These are phyloP conservation scores for Ophiocordyceps camponoti-floridani DNA, from an alignment of 2,329 filamentous ascomycete genomes.

Conservation along the genomic window DNA sequence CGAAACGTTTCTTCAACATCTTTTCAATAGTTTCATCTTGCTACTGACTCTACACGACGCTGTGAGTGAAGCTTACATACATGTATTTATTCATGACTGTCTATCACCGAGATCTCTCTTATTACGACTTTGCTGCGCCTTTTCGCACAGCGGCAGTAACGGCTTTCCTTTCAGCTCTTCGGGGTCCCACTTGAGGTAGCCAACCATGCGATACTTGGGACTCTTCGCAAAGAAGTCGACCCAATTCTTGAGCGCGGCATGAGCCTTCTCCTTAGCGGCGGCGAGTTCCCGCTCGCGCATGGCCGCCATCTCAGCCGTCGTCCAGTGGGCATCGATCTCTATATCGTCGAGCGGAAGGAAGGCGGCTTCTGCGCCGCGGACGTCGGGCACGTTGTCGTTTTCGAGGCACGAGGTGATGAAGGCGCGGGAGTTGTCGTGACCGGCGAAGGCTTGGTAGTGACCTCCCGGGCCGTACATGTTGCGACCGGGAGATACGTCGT, in stretches of 20 bases:
- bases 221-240: conserved; percentile 63
- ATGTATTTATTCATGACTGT: background rate
- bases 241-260: conserved; percentile 62
- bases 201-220: conserved; percentile 67
- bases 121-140: conserved; percentile 41
- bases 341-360: conserved; percentile 50
- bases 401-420: conserved; percentile 90
- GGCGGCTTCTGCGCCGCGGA: conserved; percentile 77
- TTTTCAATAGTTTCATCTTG: too few relatives aligned
- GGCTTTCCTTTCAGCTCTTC: conserved; percentile 45
- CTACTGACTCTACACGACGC: too few relatives aligned
- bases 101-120: conserved; percentile 22
- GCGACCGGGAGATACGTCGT: conserved; percentile 57
- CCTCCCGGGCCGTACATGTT: conserved; percentile 69
- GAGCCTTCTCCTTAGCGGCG: conserved; percentile 45
- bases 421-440: conserved; percentile 68
- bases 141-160: conserved; percentile 48
- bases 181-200: conserved; percentile 46
- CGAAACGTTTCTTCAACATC: too few relatives aligned
- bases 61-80: too few relatives aligned
- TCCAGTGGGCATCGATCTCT: conserved; percentile 40
- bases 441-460: conserved; percentile 73
- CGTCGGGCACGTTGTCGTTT: conserved; percentile 54
- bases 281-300: conserved; percentile 44
- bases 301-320: conserved; percentile 30